Conservation (phyloP, 1,139 yeast genomes). For the Yamadazyma conglobata region DNA sequence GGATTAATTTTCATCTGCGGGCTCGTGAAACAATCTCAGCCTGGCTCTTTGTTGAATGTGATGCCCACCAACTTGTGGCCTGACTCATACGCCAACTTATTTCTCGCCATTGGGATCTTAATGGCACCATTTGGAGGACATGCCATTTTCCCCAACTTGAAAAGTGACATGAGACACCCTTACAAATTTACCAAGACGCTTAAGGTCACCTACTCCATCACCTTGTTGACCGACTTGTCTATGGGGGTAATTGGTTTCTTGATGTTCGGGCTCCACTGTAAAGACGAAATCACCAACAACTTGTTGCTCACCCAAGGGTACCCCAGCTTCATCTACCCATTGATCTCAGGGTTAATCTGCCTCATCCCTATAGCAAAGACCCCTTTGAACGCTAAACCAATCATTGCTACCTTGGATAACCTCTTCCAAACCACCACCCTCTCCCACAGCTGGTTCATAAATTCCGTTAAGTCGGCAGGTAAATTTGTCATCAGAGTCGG, state of each 20-base stretch:
- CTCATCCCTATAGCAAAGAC: conserved; percentile 83
- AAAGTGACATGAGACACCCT: conserved; percentile 57
- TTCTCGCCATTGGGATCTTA: conserved; percentile 52
- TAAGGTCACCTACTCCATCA: conserved; percentile 52
- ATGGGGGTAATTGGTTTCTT: conserved; percentile 81
- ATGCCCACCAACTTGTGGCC: conserved; percentile 53
- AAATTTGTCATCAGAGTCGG: conserved; percentile 34
- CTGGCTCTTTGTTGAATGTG: conserved; percentile 38
- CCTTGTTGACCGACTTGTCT: conserved; percentile 65
- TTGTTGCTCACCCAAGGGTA: conserved; percentile 68
- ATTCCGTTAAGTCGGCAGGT: conserved; percentile 12
- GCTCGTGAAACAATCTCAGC: conserved; percentile 32
- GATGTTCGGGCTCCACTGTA: conserved; percentile 78
- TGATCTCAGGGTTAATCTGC: conserved; percentile 71
- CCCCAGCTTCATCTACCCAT: conserved; percentile 60
- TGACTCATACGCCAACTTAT: conserved; percentile 32
- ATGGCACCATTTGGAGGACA: conserved; percentile 67
- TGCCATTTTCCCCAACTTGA: conserved; percentile 57
- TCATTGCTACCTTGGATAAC: conserved; percentile 59
- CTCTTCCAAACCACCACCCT: conserved; percentile 21
- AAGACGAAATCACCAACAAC: conserved; percentile 81
- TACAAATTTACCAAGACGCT: conserved; percentile 40
- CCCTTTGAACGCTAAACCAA: conserved; percentile 85
- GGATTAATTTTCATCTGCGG: conserved; percentile 40
- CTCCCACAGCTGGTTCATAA: conserved; percentile 12